These are phyloP conservation scores for Mortierella alpina DNA, from an alignment of 192 early-diverging fungal species.

Conservation along the genomic window DNA sequence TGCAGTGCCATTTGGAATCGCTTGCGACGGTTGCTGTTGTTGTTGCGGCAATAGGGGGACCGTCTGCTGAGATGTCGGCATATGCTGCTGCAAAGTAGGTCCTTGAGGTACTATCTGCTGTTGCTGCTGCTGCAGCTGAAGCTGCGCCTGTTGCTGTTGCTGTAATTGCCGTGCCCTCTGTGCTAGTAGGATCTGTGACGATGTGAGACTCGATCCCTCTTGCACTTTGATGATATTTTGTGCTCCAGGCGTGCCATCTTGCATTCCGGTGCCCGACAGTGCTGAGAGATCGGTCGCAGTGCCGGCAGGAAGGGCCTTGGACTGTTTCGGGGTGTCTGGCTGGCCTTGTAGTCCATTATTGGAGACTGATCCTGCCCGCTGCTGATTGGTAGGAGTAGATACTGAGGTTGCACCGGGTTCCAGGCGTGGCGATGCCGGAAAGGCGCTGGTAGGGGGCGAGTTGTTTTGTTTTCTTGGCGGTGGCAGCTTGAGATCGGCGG, in stretches of 20 bases:
- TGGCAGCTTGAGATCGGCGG: conserved; percentile 43
- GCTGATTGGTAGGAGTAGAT: not conserved
- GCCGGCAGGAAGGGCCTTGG: not conserved
- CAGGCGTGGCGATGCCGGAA: conserved; percentile 30
- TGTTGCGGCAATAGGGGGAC: conserved; percentile 6
- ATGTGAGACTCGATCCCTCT: conserved; percentile 11
- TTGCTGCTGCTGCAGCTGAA: conserved; percentile 3
- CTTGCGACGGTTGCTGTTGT: not conserved
- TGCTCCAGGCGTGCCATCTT: not conserved
- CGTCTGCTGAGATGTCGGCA: conserved; percentile 5
- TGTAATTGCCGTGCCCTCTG: conserved; percentile 6
- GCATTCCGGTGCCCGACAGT: not conserved
- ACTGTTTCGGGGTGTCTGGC: conserved; percentile 13
- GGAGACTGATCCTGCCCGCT: not conserved
- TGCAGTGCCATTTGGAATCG: not conserved
- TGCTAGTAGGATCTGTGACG: conserved; percentile 21
- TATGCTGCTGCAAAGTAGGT: conserved; percentile 25
- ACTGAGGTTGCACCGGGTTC: conserved; percentile 14
- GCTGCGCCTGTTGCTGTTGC: conserved; percentile 16
- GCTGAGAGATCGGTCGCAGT: not conserved
- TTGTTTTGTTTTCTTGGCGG: conserved; percentile 36
- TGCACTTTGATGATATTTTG: not conserved
- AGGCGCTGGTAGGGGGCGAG: conserved; percentile 31
- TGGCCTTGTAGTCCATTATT: not conserved
- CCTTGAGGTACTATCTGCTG: not conserved